A percentile compares a stretch with the other conserved stretches of the same genome.
These are phyloP conservation scores for Aspergillus sp. DNA, from an alignment of 2,329 filamentous ascomycete genomes.

Conservation along the genomic window DNA sequence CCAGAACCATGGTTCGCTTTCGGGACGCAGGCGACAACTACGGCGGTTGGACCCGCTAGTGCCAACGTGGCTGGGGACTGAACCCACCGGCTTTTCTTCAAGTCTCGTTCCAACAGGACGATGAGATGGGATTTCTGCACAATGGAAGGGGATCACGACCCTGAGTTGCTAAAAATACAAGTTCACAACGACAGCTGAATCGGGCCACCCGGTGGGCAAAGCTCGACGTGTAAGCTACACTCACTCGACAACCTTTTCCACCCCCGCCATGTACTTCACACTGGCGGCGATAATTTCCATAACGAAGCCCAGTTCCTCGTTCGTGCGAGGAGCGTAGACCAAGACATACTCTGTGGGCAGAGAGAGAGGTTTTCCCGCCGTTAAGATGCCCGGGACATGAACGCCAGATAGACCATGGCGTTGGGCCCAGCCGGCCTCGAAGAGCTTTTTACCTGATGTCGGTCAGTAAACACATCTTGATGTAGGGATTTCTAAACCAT, in stretches of 20 bases:
- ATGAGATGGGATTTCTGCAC: neutral
- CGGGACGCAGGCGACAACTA: conserved; percentile 22
- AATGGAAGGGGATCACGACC: too few relatives aligned
- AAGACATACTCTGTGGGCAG: conserved; percentile 30
- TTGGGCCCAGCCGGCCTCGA: conserved; percentile 78
- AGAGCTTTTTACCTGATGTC: conserved; percentile 53
- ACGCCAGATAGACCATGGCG: conserved; percentile 53
- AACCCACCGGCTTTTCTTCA: conserved; percentile 3
- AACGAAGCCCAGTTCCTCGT: conserved; percentile 30
- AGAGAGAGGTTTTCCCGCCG: conserved; percentile 13
- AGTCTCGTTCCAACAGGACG: too few relatives aligned
- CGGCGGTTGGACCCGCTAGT: conserved; percentile 27
- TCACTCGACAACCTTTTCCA: conserved; percentile 18
- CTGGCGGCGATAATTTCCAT: conserved; percentile 32
- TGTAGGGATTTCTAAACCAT: neutral
- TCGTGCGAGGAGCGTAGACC: conserved; percentile 34
- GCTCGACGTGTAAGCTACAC: neutral
- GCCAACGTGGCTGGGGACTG: conserved; percentile 8
- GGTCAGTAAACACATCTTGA: neutral
- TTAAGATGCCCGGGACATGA: conserved; percentile 64
- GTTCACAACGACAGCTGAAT: too few relatives aligned
- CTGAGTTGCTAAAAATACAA: too few relatives aligned
- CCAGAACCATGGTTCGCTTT: conserved; percentile 37
- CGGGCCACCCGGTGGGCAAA: too few relatives aligned
- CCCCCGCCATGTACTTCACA: conserved; percentile 30